Percentiles rank a stretch among this genome's conserved stretches.
These are phyloP conservation scores for Crithidia expoeki DNA, from an alignment of 208 protist genomes.

Conservation along the genomic window DNA sequence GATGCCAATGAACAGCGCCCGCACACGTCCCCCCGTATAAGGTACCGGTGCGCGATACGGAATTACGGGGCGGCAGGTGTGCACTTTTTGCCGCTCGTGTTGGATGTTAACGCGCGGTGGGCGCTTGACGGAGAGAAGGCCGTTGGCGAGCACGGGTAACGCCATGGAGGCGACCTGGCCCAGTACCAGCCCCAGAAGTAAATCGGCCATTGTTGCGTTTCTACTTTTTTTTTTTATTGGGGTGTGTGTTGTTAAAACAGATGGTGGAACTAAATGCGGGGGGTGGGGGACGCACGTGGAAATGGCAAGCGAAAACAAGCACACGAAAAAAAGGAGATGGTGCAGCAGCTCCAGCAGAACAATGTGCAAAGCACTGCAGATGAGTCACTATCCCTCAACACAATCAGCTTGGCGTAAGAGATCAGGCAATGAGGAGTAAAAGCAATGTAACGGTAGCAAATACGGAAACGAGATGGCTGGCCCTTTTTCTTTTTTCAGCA, in stretches of 20 bases:
- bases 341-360: no score
- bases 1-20: conserved; percentile 91
- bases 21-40: conserved; percentile 87
- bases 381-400: no score
- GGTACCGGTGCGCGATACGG: conserved; percentile 73
- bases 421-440: no score
- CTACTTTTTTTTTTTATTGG: neutral
- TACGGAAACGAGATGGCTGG: no score
- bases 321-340: no score
- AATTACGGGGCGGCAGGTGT: conserved; percentile 56
- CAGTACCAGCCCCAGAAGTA: conserved; percentile 41
- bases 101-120: conserved; percentile 68
- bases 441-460: no score
- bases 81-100: conserved; percentile 43
- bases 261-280: no score
- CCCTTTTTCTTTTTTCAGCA: no score
- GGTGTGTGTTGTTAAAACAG: neutral
- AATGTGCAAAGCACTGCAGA: no score
- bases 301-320: no score
- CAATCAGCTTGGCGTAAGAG: no score
- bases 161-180: conserved; percentile 25
- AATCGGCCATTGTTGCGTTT: conserved; percentile 25
- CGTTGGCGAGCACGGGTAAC: conserved; percentile 52
- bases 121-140: conserved; percentile 55
- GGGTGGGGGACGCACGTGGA: no score